Base-by-base conservation (phyloP, 768 basidiomycete species). In the Russula ochroleuca region DNA sequence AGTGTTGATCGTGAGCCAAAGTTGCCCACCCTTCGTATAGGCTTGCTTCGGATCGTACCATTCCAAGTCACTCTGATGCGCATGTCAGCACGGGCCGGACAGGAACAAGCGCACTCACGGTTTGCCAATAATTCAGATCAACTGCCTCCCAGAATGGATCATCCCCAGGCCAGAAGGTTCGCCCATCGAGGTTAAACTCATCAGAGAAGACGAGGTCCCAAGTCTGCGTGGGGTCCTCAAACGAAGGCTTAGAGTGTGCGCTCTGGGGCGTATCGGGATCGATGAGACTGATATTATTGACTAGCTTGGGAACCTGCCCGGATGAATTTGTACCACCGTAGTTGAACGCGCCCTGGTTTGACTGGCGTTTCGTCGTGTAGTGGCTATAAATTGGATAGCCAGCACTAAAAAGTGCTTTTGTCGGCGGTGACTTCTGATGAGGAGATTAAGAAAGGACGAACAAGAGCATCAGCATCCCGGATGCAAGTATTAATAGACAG, bases 271-370 rank as follows among this genome's bases (percentile, higher is more conserved):
- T 79, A 53, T 72, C 76, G 28, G 77, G 75, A n/a, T 45, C 80
- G 78, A 69, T 59, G 68, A 70, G 63, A 51, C 70, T 43, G n/a
- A 62, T 13, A n/a, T 50, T 43, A 38, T 54, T 48, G 41, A 49
- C 33, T 14, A 79, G 72, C 37, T 68, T 61, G 2, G 81, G 41
- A 61, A 78, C 79, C 73, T 93, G 90, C 0, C 92, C 89, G 0
- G 84, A 82, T 3, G 83, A 79, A 65, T 92, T 92, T 69, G 81
- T 84, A 2, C 89, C 90, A 3, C 90, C 90, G 6, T 91, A 74
- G 68, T 89, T 88, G 75, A 86, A 92, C 10, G 81, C 88, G 2
- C 84, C 77, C 25, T 73, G 80, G 0, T 76, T 77, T 49, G 79
- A 67, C 51, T 61, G 79, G 45, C 69, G 74, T 58, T 72, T 76